Base-by-base conservation (phyloP, 495 filamentous ascomycete genomes). In the Podospora pseudocomata region DNA sequence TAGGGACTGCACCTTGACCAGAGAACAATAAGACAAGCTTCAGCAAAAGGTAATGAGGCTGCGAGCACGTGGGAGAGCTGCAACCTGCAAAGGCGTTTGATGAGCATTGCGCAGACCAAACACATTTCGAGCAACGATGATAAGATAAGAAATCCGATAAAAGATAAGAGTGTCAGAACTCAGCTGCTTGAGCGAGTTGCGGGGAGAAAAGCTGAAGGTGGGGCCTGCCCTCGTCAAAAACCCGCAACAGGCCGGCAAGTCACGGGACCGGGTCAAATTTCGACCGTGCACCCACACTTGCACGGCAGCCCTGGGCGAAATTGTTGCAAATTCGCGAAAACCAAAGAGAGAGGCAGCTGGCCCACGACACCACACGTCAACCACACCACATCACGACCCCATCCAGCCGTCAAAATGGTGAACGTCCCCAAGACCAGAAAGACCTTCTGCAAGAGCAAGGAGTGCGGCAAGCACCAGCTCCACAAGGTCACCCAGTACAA, bases 401-500 rank as follows among this genome's bases (percentile, higher is more conserved):
- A 67, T 67, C 73, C 60, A 74, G 66, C 73, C 78, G 79, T 65
- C 71, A 81, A 75, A 73, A 81, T 81, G 78, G 79, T 80, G 63
- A 80, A 80, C 79, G 74, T 79, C 67, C 77, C 77, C 71, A 79
- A 79, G 77, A 79, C 77, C 69, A 76, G 79, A 66, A 81, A 81
- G 75, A 81, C 80, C 69, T 82, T 91, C 87, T 98, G 94, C 92
- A 95, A 95, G 86, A 89, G 89, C 86, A 92, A 88, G 84, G 86
- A 90, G 72, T 97, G 93, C 91, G 87, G 90, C 84, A 97, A 96
- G 87, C 93, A 97, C 89, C 88, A 86, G 73, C 87, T 92, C 80
- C 92, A 95, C 89, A 93, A 93, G 87, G 92, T 96, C 81, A 94
- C 92, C 75, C 92, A 97, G 86, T 96, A 97, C 90, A 96, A 96